Conservation (phyloP, 2,329 filamentous ascomycete species). For the Penicillium decumbens region DNA sequence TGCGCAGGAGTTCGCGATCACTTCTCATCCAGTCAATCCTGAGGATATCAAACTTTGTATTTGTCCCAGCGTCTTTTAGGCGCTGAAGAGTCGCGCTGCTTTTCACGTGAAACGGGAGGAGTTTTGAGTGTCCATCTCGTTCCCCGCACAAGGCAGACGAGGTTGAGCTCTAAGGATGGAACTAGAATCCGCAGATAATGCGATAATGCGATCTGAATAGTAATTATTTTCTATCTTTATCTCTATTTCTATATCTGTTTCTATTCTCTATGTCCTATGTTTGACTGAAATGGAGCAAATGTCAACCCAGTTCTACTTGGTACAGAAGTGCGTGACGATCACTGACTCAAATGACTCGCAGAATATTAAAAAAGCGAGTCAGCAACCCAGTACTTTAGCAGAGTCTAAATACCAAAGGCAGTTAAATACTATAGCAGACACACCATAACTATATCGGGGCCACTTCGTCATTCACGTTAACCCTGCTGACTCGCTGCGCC, state of each 20-base stretch:
- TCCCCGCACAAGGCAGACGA: not conserved
- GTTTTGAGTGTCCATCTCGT: not conserved
- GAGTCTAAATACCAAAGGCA: not conserved
- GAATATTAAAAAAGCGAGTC: not conserved
- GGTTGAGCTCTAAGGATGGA: not conserved
- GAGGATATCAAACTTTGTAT: not conserved
- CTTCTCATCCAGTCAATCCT: not conserved
- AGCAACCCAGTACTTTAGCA: not conserved
- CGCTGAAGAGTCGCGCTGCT: not conserved
- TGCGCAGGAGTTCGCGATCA: not conserved
- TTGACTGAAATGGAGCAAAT: not conserved
- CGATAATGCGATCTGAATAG: too few relatives aligned
- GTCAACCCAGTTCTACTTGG: not conserved
- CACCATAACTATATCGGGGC: not conserved
- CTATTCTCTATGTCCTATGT: not conserved
- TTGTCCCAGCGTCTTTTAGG: not conserved
- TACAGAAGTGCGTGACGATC: not conserved
- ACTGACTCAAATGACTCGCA: not conserved
- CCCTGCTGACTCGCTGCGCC: constrained; percentile 26
- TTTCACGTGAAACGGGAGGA: not conserved
- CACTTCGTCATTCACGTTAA: constrained; percentile 12
- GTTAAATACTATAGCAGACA: not conserved
- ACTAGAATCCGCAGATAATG: not conserved
- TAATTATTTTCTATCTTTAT: too few relatives aligned
- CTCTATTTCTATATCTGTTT: too few relatives aligned